Evolutionary conservation across 441 rosid genomes (phyloP).

Genomic region (Euphorbia schlechtendalii): DNA sequence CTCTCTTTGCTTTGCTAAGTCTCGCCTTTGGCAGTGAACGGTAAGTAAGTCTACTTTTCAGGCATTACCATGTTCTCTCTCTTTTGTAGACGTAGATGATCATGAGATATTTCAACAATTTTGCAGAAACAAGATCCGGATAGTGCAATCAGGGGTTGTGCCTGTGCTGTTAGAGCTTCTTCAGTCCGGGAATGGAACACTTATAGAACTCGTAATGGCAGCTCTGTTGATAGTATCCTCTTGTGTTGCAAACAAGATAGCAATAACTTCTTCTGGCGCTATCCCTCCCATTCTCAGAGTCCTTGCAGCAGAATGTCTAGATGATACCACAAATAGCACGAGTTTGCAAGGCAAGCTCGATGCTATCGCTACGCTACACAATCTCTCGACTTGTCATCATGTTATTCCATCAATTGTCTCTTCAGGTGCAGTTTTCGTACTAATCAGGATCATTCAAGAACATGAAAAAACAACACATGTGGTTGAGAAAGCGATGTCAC

Average conservation of each 20-base stretch:
- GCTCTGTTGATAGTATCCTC: constrained; percentile 66
- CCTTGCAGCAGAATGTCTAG: too few species aligned
- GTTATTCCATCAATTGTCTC: constrained; percentile 43
- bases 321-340: neutral
- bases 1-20: constrained; percentile 64
- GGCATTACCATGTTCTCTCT: neutral
- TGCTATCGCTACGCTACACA: constrained; percentile 62
- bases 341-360: constrained; percentile 47
- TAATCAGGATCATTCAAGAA: constrained; percentile 41
- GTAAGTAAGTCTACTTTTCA: too few species aligned
- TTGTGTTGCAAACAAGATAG: constrained; percentile 50
- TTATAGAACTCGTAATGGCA: constrained; percentile 44
- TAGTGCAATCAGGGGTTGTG: constrained; percentile 54
- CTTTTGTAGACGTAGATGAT: neutral
- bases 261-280: constrained; percentile 51
- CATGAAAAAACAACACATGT: constrained; percentile 40
- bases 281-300: constrained; percentile 39
- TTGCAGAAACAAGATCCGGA: constrained; percentile 63
- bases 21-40: constrained; percentile 87
- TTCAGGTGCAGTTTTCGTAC: constrained; percentile 35
- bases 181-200: constrained; percentile 32
- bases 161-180: constrained; percentile 56
- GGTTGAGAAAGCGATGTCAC: constrained; percentile 49
- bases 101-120: neutral
- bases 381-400: constrained; percentile 61